Evolutionary conservation across 2,329 filamentous ascomycete species (phyloP), one percentile per base, ranked within the genome.

Genomic region (Penicillium hordei): DNA sequence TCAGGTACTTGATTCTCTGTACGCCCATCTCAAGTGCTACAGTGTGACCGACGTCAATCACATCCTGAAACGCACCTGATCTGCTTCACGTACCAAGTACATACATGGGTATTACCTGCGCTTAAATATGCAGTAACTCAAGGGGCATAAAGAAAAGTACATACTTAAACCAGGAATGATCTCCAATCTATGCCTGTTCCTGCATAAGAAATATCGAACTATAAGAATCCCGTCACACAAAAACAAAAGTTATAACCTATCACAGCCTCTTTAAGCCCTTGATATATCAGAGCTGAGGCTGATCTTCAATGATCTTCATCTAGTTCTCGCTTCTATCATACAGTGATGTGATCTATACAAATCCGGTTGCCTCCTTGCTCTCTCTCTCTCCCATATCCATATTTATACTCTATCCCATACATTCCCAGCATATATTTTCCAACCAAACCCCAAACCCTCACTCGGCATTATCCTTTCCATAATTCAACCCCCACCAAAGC

Each of bases 341-440:
- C 5, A 7, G 23, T 7, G 33, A 48, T 48, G 5, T 54, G 52
- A 54, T 54, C 19, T 54, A 54, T 48, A 31, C n/a, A 40, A 27
- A 40, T 21, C 36, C 25, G 5, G 5, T 17, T 8, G 15, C n/a
- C 25, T 31, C 33, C 36, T 39, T 40, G 1, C n/a, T 38, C 15
- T 23, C 31, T 33, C 1, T 27, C 2, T 19, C 6, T 7, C 5
- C 12, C 19, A 12, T 8, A 12, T 17, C 7, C 12, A 40, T 50
- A 50, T 42, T 42, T 51, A 51, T 31, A 42, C 8, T 13, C 13
- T 9, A 39, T 38, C 48, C 21, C 10, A 48, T 36, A 13, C 29
- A 27, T 9, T 17, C 23, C 25, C 17, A 13, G 17, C 17, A 27
- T 13, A 8, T n/a, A 5, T 17, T n/a, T 1, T 5, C 29, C 5